A percentile compares a stretch with the other conserved stretches of the same genome.
Evolutionary conservation across 371 early-diverging fungal species (phyloP).

Genomic region (Actinomortierella wolfii): DNA sequence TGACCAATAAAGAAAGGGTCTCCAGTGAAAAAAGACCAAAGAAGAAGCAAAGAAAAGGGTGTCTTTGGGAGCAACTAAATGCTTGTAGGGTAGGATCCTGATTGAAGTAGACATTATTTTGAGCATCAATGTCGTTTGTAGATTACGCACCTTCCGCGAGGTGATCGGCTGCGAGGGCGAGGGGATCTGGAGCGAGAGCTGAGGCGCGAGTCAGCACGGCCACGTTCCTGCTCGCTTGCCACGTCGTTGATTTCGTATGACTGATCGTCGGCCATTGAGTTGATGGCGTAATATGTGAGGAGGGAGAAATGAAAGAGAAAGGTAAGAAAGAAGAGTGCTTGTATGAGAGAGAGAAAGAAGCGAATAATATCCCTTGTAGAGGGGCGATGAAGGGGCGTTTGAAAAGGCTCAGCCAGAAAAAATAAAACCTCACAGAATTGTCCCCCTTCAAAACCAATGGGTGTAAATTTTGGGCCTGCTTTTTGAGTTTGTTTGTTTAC

Average conservation of each 20-base stretch:
- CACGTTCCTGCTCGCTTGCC: constrained; percentile 17
- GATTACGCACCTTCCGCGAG: constrained; percentile 29
- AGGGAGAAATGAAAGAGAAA: too few relatives aligned
- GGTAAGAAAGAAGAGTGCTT: neutral
- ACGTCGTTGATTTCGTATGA: constrained; percentile 12
- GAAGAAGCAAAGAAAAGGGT: neutral
- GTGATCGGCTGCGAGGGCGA: constrained; percentile 35
- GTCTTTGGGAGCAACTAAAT: too few relatives aligned
- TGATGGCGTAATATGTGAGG: too few relatives aligned
- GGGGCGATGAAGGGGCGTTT: neutral
- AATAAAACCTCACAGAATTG: too few relatives aligned
- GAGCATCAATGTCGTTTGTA: neutral
- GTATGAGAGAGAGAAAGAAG: neutral
- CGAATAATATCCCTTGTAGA: constrained; percentile 2
- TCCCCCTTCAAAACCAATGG: too few relatives aligned
- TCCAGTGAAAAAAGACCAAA: neutral
- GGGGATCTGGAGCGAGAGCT: constrained; percentile 44
- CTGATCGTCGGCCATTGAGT: constrained; percentile 14
- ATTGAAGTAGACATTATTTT: too few relatives aligned
- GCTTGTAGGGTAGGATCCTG: too few relatives aligned
- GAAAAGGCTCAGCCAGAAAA: neutral
- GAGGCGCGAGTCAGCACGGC: constrained; percentile 25
- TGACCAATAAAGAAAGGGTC: neutral
- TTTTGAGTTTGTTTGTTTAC: too few relatives aligned
- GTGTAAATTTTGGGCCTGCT: too few relatives aligned